Percentiles rank a stretch among this genome's conserved stretches.
phyloP scores from a whole-genome alignment of 805 yeast species.

The Candida argentea region DNA sequence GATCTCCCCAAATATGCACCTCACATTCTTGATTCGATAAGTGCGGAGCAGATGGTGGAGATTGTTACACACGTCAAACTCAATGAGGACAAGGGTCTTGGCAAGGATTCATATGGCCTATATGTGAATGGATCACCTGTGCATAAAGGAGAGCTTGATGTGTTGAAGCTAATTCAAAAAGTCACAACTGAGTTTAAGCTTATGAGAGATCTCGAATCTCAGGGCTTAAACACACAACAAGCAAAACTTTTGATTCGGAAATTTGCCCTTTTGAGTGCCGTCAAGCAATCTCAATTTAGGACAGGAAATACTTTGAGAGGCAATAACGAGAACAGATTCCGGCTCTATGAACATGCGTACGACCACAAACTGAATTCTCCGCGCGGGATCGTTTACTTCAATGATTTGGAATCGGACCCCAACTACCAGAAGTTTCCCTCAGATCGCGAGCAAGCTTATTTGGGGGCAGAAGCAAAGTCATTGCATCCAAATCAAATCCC shows the following conservation, averaged over 20 bases:
- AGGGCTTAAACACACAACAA: slow-evolving; percentile 23
- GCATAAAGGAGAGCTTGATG: slow-evolving; percentile 32
- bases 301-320: slow-evolving; percentile 23
- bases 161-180: slow-evolving; percentile 33
- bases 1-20: slow-evolving; percentile 50
- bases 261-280: slow-evolving; percentile 31
- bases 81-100: slow-evolving; percentile 29
- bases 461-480: slow-evolving; percentile 9
- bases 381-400: slow-evolving; percentile 55
- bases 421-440: slow-evolving; percentile 37
- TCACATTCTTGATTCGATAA: slow-evolving; percentile 16
- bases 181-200: slow-evolving; percentile 15
- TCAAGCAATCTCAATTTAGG: slow-evolving; percentile 25
- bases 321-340: slow-evolving; percentile 24
- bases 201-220: slow-evolving; percentile 12
- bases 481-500: slow-evolving; percentile 55
- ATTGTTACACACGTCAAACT: slow-evolving; percentile 15
- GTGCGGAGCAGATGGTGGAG: slow-evolving; percentile 7
- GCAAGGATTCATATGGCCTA: slow-evolving; percentile 37
- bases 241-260: slow-evolving; percentile 24
- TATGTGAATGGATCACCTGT: slow-evolving; percentile 64
- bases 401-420: slow-evolving; percentile 60
- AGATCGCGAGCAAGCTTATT: slow-evolving; percentile 36
- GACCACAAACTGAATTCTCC: slow-evolving; percentile 6
- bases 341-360: slow-evolving; percentile 18